Conservation (phyloP, 495 filamentous ascomycete species). For the Neurospora terricola region DNA sequence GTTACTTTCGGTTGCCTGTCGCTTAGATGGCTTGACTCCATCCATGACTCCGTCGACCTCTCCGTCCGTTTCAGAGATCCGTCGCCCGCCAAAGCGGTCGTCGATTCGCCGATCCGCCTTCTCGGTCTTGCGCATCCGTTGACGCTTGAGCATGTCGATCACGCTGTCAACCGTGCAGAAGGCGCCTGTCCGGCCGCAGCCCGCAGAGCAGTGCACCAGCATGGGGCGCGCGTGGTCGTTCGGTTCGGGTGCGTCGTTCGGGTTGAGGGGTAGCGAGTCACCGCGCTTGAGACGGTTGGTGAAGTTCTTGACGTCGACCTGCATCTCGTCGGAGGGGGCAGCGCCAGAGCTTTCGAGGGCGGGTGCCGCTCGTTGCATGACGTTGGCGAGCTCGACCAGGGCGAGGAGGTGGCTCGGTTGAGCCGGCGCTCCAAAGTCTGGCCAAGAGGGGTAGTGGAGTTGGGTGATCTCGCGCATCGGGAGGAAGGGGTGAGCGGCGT, state of each 20-base stretch:
- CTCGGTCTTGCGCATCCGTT: constrained; percentile 36
- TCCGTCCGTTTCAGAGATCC: constrained; percentile 1
- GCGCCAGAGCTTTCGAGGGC: constrained; percentile 33
- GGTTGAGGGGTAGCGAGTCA: constrained; percentile 17
- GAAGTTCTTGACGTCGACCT: not conserved
- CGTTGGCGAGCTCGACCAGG: constrained; percentile 76
- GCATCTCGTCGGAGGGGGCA: constrained; percentile 18
- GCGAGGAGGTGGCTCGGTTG: constrained; percentile 77
- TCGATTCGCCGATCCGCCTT: constrained; percentile 22
- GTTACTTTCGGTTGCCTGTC: not conserved
- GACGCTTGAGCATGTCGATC: constrained; percentile 82
- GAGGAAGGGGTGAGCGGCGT: constrained; percentile 67
- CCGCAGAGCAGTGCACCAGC: constrained; percentile 90
- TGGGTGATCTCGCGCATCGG: constrained; percentile 91
- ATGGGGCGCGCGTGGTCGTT: constrained; percentile 52
- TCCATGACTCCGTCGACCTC: not conserved
- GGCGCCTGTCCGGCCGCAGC: constrained; percentile 88
- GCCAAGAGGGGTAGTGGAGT: constrained; percentile 89
- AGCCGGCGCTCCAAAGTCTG: constrained; percentile 90
- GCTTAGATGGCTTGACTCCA: not conserved
- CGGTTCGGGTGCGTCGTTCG: constrained; percentile 44
- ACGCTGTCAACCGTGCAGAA: constrained; percentile 96
- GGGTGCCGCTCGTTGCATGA: constrained; percentile 38
- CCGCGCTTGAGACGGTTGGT: not conserved
- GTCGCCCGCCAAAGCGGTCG: constrained; percentile 24